These are phyloP conservation scores for Sungouiozyma ichnusensis DNA, from an alignment of 805 yeast species.

Conservation along the genomic window DNA sequence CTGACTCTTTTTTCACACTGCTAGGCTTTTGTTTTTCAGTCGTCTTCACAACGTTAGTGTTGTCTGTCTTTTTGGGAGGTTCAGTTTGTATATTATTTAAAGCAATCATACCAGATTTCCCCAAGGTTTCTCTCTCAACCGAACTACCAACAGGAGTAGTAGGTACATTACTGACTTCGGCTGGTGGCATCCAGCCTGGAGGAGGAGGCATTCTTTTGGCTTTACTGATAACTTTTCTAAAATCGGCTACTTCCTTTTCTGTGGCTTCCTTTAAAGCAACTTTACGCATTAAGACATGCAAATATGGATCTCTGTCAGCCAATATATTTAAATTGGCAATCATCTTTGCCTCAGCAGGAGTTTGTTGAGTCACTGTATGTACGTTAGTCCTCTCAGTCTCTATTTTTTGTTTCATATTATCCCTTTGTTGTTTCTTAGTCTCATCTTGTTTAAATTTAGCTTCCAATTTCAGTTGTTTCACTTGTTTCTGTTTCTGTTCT, in stretches of 20 bases:
- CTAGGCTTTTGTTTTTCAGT: neutral
- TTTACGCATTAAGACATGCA: conserved; percentile 65
- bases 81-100: neutral
- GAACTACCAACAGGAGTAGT: neutral
- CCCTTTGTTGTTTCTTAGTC: conserved; percentile 13
- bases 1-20: neutral
- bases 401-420: conserved; percentile 15
- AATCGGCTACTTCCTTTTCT: conserved; percentile 59
- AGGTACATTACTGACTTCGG: no score
- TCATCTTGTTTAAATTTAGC: conserved; percentile 13
- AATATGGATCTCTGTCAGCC: conserved; percentile 60
- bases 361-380: neutral
- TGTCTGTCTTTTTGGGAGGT: neutral
- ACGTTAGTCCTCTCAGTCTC: conserved; percentile 2
- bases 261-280: conserved; percentile 80
- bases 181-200: conserved; percentile 26
- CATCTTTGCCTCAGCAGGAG: conserved; percentile 51
- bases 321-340: conserved; percentile 74
- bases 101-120: neutral
- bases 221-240: conserved; percentile 68
- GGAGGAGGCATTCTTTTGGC: conserved; percentile 66
- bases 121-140: neutral
- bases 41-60: neutral
- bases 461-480: conserved; percentile 16
- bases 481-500: conserved; percentile 10